Base-by-base conservation (phyloP, 805 yeast species). In the Candida germanica region DNA sequence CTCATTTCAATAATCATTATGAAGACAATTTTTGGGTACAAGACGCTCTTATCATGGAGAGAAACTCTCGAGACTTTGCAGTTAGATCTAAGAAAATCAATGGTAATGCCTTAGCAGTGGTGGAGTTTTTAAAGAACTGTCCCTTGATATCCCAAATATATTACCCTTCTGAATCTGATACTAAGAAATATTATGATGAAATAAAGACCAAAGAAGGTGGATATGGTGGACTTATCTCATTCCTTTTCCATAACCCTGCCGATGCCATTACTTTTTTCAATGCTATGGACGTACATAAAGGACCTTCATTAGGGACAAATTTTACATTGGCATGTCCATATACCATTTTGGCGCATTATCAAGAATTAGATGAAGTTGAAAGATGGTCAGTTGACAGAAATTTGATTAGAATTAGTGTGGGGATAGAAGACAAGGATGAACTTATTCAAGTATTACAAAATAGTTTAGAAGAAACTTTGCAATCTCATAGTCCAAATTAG, bases 291-390 rank as follows among this genome's bases (percentile, higher is more conserved):
- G 60, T 84, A 43, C 83, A 87, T 42, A 89, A 89, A 61, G 96
- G 96, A 2, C 96, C 96, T 3, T 82, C 93, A 11, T 70, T 88
- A 47, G 96, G 96, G 9, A 87, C 96, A 0, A 88, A 85, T 60
- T 86, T 87, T 64, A 83, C 95, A 0, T 66, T 88, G 48, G 88
- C 88, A 4, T 88, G 95, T 55, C 96, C 97, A 6, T 89, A 89
- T 59, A 74, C 95, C 5, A 75, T 89, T 31, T 67, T 89, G 40
- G 95, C 95, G 3, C 96, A 88, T 57, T 87, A 79, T 58, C 72
- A 69, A 36, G 96, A 88, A 58, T 62, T 87, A 38, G 91, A 86
- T 41, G 87, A 80, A 51, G 81, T 85, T 15, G 85, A 74, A 33
- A 66, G 77, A 49, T 88, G 87, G 81, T 95, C 93, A 2, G 86